Evolutionary conservation across 192 early-diverging fungal genomes (phyloP).

Genomic region (Neocallimastix lanati): DNA sequence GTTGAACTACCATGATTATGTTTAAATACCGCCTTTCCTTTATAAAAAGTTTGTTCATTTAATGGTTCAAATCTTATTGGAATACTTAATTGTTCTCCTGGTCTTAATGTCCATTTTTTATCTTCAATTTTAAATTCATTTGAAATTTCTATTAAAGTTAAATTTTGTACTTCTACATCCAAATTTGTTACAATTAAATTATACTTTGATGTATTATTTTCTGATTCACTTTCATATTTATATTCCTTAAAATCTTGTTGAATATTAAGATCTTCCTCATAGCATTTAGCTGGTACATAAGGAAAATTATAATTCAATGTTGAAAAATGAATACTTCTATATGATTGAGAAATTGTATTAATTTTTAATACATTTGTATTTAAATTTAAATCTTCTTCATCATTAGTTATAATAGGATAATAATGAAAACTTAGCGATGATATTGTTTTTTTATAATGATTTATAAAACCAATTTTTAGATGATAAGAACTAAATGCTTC

Average conservation of each 20-base stretch:
- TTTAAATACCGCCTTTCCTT: slow-evolving; percentile 27
- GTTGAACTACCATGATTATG: slow-evolving; percentile 26
- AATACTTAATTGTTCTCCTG: slow-evolving; percentile 29
- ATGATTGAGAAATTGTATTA: neutral
- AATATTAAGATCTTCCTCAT: neutral
- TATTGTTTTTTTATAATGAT: slow-evolving; percentile 21
- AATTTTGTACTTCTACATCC: slow-evolving; percentile 30
- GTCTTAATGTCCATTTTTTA: slow-evolving; percentile 22
- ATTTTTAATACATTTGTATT: neutral
- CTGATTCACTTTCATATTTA: neutral
- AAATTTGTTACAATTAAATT: slow-evolving; percentile 26
- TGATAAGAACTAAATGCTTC: slow-evolving; percentile 35
- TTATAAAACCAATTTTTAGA: slow-evolving; percentile 24
- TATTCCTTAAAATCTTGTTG: neutral
- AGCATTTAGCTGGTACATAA: slow-evolving; percentile 3
- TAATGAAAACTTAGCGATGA: slow-evolving; percentile 23
- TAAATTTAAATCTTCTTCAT: slow-evolving; percentile 11
- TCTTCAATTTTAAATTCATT: slow-evolving; percentile 28
- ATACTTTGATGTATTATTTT: neutral
- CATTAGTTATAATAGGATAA: slow-evolving; percentile 20
- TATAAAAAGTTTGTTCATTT: slow-evolving; percentile 33
- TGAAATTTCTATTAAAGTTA: slow-evolving; percentile 21
- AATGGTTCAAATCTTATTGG: slow-evolving; percentile 38
- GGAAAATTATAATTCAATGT: neutral
- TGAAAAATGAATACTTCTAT: neutral